Evolutionary conservation across 2,329 filamentous ascomycete species (phyloP), one percentile per base, ranked within the genome.

Genomic region (Microcyclosporella mali): DNA sequence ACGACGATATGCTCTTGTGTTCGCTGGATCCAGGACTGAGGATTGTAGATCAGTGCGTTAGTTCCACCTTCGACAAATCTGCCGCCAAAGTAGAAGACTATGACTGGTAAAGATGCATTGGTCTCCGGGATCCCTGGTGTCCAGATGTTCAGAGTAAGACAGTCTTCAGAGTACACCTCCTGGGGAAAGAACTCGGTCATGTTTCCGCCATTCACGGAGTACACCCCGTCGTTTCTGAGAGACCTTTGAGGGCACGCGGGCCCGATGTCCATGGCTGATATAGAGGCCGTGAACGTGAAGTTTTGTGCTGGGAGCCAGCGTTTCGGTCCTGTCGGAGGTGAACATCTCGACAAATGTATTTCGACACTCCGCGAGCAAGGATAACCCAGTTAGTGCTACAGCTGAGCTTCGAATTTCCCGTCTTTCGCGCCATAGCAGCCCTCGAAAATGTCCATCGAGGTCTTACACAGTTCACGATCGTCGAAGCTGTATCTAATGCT

Each of bases 1-100:
- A 69, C 64, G 2, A 69, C 57, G 7, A 70, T 50, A 8, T 67
- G 53, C 19, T 68, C 65, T 43, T 65, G 59, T 17, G 18, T 36
- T 12, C 17, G 17, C 14, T 36, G 33, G 4, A 36, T 21, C 33
- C 33, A 36, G 14, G 17, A 17, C 9, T 17, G 6, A 8, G 33
- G 33, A 17, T 36, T 36, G 17, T 36, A 21, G 11, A 36, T 21
- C 4, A 21, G 14, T 12, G 25, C 18, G 33, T 36, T 36, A 3
- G 33, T 21, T 4, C 16, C 33, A 17, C 33, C 33, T 25, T 36
- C 17, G 12, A 21, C 33, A 17, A 36, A 36, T 25, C 33, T 21
- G 9, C 33, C 33, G 18, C 33, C 33, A 25, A 21, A 36, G 11
- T 19, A 8, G 21, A 36, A 36, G 7, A 36, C 25, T 21, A 36